Evolutionary conservation across 208 protist genomes (phyloP).

Genomic region (Wallacemonas sp.): DNA sequence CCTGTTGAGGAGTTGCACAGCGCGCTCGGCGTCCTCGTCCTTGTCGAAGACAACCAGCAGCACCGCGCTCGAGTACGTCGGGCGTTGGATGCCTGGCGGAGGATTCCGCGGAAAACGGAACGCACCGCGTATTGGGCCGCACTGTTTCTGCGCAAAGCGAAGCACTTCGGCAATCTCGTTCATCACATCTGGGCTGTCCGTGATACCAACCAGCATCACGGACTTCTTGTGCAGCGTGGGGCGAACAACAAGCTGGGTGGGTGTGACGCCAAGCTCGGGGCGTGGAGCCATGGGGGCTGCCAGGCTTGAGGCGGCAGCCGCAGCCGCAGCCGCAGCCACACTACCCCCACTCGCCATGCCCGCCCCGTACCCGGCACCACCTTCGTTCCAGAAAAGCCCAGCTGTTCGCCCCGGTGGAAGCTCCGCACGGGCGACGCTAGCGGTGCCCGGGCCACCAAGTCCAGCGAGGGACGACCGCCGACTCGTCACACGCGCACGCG

Average conservation of each 20-base stretch:
- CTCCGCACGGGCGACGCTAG: background rate
- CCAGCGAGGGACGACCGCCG: background rate
- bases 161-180: conserved; percentile 12
- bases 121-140: conserved; percentile 15
- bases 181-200: conserved; percentile 1
- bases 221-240: background rate
- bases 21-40: background rate
- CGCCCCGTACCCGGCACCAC: background rate
- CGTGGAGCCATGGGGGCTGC: background rate
- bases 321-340: background rate
- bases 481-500: conserved; percentile 1
- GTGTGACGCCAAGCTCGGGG: background rate
- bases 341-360: too few species aligned
- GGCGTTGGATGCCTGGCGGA: conserved; percentile 13
- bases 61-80: conserved; percentile 13
- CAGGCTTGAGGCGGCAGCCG: background rate
- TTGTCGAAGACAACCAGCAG: conserved; percentile 15
- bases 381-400: conserved; percentile 6
- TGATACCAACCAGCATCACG: conserved; percentile 19
- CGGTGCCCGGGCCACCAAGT: background rate
- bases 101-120: conserved; percentile 19
- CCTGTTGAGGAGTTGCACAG: conserved; percentile 1
- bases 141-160: background rate
- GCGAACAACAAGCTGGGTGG: conserved; percentile 3
- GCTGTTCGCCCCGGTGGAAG: background rate